Evolutionary conservation across 164 flowering plant genomes (phyloP), one percentile per base, ranked within the genome.

Genomic region (Paratinospora sagittata): DNA sequence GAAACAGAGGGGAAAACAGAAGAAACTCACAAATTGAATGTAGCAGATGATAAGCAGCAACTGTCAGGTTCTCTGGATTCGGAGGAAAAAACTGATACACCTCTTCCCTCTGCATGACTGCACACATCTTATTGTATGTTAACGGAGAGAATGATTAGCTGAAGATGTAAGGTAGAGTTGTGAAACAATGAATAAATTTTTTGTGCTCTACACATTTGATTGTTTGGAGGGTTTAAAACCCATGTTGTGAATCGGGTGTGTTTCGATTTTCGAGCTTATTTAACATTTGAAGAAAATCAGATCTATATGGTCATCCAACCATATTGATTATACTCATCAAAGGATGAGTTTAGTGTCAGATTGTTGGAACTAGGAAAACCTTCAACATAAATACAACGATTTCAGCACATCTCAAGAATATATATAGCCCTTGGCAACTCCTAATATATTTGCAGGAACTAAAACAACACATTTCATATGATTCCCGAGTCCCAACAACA

Each of bases 11-110:
- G 10, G 63, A 73, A 65, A 65, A 63, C 17, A 41, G 45, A 23
- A 43, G 75, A 76, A 57, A 30, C 70, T 12, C 39, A 16, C 33
- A 70, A 77, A 70, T 66, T 69, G 19, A 67, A 73, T 16, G 55
- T 2, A 41, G 72, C 23, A 12, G 68, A 41, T 16, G 26, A 67
- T 3, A 39, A 67, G 33, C 47, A 45, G 58, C 43, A 63, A 67
- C 2, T 45, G 67, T 23, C 36, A 24, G 23, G 13, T 23, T 55
- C 72, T 23, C 58, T 27, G 21, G 26, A 17, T 27, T 43, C 43
- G 1, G 77, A 43, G 64, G 49, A 27, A 27, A 73, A 74, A 30
- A 62, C 11, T 21, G 60, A 63, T 34, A 10, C 43, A 26, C 60
- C 71, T 65, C 43, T 26, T 8, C 23, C 24, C 27, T 49, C 71